Percentiles rank a stretch among this genome's conserved stretches.
Evolutionary conservation across 768 basidiomycete genomes (phyloP).

Genomic region (Grammothele lineata): DNA sequence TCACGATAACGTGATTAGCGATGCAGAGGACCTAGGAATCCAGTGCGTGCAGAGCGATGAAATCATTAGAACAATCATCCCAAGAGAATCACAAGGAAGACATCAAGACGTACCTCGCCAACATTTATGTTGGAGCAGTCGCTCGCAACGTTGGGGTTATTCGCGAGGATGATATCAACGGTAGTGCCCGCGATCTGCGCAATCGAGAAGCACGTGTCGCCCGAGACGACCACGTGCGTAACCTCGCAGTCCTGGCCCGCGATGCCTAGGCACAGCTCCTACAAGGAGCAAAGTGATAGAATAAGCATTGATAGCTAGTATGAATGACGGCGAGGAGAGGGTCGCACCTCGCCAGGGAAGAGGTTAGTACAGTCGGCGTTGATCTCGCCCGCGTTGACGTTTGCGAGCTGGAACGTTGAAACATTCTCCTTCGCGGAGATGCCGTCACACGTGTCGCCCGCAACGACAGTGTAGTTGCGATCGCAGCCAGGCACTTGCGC

Average conservation of each 20-base stretch:
- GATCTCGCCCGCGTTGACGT: constrained; percentile 39
- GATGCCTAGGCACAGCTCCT: constrained; percentile 55
- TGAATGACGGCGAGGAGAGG: neutral
- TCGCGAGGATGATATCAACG: constrained; percentile 43
- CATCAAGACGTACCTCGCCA: constrained; percentile 45
- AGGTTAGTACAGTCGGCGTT: constrained; percentile 54
- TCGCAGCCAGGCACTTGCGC: too few species aligned
- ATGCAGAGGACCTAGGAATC: too few species aligned
- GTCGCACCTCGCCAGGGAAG: constrained; percentile 41
- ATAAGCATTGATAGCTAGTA: neutral
- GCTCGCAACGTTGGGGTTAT: constrained; percentile 62
- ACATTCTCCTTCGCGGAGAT: constrained; percentile 45
- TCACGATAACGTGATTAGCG: too few species aligned
- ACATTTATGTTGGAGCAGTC: constrained; percentile 52
- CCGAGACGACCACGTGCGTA: constrained; percentile 39
- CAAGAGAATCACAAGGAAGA: too few species aligned
- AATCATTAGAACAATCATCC: too few species aligned
- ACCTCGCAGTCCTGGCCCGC: constrained; percentile 51
- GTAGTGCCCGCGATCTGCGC: constrained; percentile 37
- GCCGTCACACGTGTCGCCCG: constrained; percentile 51
- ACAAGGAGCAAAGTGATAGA: neutral
- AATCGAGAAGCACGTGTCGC: constrained; percentile 49
- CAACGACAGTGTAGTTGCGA: constrained; percentile 45
- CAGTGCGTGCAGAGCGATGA: too few species aligned
- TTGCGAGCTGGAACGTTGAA: constrained; percentile 31